A percentile compares a stretch with the other conserved stretches of the same genome.
Evolutionary conservation across 371 early-diverging fungal species (phyloP).

Genomic region (Mortierella sp.): DNA sequence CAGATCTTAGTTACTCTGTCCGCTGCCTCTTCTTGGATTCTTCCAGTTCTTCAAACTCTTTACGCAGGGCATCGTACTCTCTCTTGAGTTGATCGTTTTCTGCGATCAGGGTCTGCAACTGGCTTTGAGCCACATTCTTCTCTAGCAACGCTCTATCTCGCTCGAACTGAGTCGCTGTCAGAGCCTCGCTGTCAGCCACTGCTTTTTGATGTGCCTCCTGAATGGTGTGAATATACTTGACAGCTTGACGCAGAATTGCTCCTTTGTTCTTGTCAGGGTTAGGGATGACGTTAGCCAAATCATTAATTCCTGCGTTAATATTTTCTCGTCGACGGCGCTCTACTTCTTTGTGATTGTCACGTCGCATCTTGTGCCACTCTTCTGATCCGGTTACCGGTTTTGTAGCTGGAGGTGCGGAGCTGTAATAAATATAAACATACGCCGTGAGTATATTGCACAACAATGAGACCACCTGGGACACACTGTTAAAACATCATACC

Average conservation of each 20-base stretch:
- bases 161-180: constrained; percentile 18
- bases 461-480: not conserved
- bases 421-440: constrained; percentile 1
- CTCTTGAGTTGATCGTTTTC: constrained; percentile 60
- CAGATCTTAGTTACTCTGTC: constrained; percentile 19
- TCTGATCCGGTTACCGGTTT: constrained; percentile 78
- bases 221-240: constrained; percentile 83
- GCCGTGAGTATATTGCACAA: not conserved
- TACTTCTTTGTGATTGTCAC: constrained; percentile 94
- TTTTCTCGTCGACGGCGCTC: constrained; percentile 94
- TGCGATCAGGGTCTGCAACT: constrained; percentile 19
- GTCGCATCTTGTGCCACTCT: constrained; percentile 86
- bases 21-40: constrained; percentile 49
- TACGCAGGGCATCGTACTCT: constrained; percentile 57
- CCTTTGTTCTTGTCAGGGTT: constrained; percentile 94
- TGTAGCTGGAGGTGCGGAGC: constrained; percentile 22
- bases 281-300: constrained; percentile 86
- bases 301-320: constrained; percentile 92
- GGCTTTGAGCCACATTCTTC: constrained; percentile 28
- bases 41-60: constrained; percentile 48
- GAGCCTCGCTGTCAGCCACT: constrained; percentile 35
- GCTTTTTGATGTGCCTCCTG: constrained; percentile 71
- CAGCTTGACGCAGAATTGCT: constrained; percentile 84
- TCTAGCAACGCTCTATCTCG: constrained; percentile 29
- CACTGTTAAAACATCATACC: constrained; percentile 6